Base-by-base conservation (phyloP, 1,284 basidiomycete genomes). In the Volvariella volvacea region DNA sequence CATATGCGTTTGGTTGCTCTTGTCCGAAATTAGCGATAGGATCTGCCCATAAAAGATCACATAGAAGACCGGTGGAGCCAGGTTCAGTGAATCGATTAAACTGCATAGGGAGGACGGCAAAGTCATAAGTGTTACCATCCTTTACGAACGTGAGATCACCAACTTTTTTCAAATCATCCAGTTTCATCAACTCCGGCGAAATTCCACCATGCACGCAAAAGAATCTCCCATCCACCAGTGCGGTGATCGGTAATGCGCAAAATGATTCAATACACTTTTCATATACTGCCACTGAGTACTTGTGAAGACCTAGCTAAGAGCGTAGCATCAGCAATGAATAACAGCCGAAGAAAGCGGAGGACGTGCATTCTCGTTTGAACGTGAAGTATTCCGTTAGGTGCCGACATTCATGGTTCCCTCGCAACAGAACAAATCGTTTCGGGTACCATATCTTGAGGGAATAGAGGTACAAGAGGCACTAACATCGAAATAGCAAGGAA, bases 141-240 rank as follows among this genome's bases (percentile, higher is more conserved):
- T 20, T 22, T n/a, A n/a, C n/a, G n/a, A n/a, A n/a, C n/a, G 15
- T 22, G 36, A 37, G 17, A 41, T 56, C 47, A 68, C 79, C 48
- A 50, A 89, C 89, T 12, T 64, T 63, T 30, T 78, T 69, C 25
- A 97, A 58, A 62, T 96, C 93, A 42, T 87, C 80, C 1, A 96
- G 70, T 3, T 82, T 84, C 53, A 83, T 71, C 2, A 99, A 76
- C 55, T 92, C 84, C 0, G 95, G 95, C 0, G 91, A 94, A 34
- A 99, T 77, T 14, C 96, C 95, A 6, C 96, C 95, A 57, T 99
- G 96, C 4, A 99, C 93, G 60, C 94, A 98, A 63, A 99, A 85
- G 73, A 99, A 99, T 57, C 93, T 90, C 57, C 84, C 81, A 67
- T 99, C 96, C 68, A 99, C 91, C 50, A 99, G 71, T 6, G 92